Percentiles rank a stretch among this genome's conserved stretches.
These are phyloP conservation scores for Trichosporon sp. DNA, from an alignment of 1,284 basidiomycete species.

Conservation along the genomic window DNA sequence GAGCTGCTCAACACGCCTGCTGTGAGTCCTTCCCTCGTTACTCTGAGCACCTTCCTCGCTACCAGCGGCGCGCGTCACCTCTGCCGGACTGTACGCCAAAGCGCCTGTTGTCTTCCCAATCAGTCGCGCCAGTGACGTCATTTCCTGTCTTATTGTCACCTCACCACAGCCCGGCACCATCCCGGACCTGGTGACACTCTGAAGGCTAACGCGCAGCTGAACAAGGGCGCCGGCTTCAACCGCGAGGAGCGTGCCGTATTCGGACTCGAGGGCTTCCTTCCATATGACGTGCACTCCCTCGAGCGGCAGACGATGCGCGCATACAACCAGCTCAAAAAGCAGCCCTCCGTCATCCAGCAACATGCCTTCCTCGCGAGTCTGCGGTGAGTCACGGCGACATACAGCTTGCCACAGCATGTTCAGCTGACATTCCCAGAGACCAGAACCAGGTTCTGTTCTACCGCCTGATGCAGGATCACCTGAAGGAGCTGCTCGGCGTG, in stretches of 20 bases:
- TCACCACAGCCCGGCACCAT: not conserved
- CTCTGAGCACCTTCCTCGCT: no score
- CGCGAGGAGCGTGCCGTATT: conserved; percentile 68
- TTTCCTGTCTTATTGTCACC: not conserved
- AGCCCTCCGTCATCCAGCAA: conserved; percentile 39
- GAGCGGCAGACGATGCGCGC: conserved; percentile 72
- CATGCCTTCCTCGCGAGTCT: conserved; percentile 25
- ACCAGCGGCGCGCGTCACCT: no score
- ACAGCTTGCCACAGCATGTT: not conserved
- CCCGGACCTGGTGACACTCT: not conserved
- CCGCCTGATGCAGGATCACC: conserved; percentile 66
- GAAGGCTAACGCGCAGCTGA: conserved; percentile 36
- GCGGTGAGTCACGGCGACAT: not conserved
- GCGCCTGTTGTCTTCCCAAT: not conserved
- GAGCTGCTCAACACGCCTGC: conserved; percentile 50
- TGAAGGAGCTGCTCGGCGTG: conserved; percentile 64
- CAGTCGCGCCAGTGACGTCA: not conserved
- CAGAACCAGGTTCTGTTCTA: conserved; percentile 74
- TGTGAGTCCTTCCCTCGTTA: conserved; percentile 32
- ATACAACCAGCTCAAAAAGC: conserved; percentile 64
- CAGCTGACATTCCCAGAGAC: conserved; percentile 51
- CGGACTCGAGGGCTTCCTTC: conserved; percentile 75
- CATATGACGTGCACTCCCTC: conserved; percentile 71
- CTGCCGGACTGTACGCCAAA: no score
- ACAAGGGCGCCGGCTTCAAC: conserved; percentile 71